Base-by-base conservation (phyloP, 2,329 filamentous ascomycete species). In the Chrysosporium queenslandicum region DNA sequence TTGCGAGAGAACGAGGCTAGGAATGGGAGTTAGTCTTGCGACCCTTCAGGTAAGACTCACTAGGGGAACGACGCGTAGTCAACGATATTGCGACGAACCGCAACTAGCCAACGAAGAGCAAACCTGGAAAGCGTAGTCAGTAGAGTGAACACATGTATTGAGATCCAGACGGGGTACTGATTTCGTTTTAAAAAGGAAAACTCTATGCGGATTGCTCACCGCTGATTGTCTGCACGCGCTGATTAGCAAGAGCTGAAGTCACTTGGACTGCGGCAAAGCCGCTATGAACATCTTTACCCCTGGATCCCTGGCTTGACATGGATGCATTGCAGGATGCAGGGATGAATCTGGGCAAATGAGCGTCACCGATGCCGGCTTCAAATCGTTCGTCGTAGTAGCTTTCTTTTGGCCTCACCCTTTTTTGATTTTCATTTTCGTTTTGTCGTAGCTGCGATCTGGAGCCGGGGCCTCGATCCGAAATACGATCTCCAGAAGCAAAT, bases 271-370 rank as follows among this genome's bases (percentile, higher is more conserved):
- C 20, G 11, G 46, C 20, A 48, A 48, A 25, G 46, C 34, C 20
- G 27, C 20, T 34, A 29, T 29, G 46, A 32, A 34, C 16, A 14
- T 46, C n/a, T 36, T 12, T 32, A 27, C 21, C 40, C 49, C 40
- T 45, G 40, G 49, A 37, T 21, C 29, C n/a, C 40, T 37, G n/a
- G 27, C 30, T 18, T 7, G 34, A 18, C 49, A 51, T 45, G 49
- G 49, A 43, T 51, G 7, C 40, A 45, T 21, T 51, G 49, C 49
- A 43, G 34, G 49, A 43, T 51, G 49, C 40, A 51, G 29, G 39
- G 49, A 51, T 51, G 11, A 16, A 29, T 16, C 18, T 43, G 27
- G 43, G 16, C 39, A 27, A 20, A 9, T 37, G 12, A 34, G 9
- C 41, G n/a, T 27, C 39, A 43, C 12, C 3, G 40, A 27, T 16